Evolutionary conservation across 106 monocot genomes (phyloP), one percentile per base, ranked within the genome.

Genomic region (Dactylorhiza incarnata): DNA sequence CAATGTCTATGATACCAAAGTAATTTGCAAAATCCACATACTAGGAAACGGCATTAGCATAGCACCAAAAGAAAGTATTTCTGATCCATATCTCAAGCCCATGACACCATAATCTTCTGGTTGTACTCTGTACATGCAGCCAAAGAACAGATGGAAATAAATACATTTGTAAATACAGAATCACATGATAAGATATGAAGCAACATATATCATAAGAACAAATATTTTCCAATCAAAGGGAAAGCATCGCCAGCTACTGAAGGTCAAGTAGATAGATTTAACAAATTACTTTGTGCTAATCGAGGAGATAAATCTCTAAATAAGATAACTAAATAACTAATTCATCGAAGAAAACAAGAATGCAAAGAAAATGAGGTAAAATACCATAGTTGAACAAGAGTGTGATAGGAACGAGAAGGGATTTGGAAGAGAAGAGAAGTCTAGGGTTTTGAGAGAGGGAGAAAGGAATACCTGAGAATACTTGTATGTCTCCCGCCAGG

Each of bases 1-100:
- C 24, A 49, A 17, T 25, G 24, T 9, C 24, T n/a, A 63, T 26
- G 25, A 26, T 63, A 63, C 25, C 25, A 68, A 24, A 68, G 0
- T 49, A 72, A 26, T 24, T 68, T 45, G 16, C 19, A 16, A 72
- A 72, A 72, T 48, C 7, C 49, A 75, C 85, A 66, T 88, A 99
- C 97, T 68, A 74, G 87, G 83, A 81, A 89, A 99, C 74, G 97
- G 94, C 83, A 82, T 80, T 65, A 94, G 81, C 58, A 89, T 85
- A 63, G 87, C 82, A 75, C 97, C 97, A 76, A 88, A 25, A 17
- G 97, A 99, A 78, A 99, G 80, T 53, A 82, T 88, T 83, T 99
- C 87, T 55, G 97, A 99, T 69, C 94, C 97, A 89, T 99, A 99
- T 94, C 97, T 88, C 24, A 94, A 62, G 23, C 97, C 97, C 79